Conservation (phyloP, 192 early-diverging fungal species). For the Haplosporangium gracile region DNA sequence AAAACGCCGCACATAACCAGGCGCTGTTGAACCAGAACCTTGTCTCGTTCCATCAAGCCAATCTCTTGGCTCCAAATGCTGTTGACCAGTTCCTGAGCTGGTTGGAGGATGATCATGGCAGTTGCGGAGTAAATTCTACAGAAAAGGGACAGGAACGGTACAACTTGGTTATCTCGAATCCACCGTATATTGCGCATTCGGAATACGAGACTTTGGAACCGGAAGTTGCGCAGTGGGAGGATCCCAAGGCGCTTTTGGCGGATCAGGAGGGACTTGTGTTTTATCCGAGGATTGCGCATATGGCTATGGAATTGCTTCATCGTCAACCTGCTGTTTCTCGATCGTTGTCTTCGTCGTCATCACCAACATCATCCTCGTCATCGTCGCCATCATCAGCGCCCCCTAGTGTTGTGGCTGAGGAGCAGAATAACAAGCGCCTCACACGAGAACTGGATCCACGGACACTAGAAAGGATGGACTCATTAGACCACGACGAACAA, state of each 20-base stretch:
- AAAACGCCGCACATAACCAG: conserved; percentile 61
- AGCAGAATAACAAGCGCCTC: background rate
- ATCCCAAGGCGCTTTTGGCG: conserved; percentile 78
- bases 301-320: conserved; percentile 55
- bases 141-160: conserved; percentile 35
- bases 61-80: conserved; percentile 54
- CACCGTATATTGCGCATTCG: conserved; percentile 84
- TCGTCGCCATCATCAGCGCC: background rate
- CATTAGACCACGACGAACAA: background rate
- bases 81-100: conserved; percentile 27
- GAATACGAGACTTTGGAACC: conserved; percentile 79
- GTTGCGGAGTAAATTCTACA: background rate
- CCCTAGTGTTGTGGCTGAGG: background rate
- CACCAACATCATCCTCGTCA: background rate
- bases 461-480: background rate
- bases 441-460: background rate
- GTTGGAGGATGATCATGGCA: background rate
- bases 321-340: background rate
- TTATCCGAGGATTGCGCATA: conserved; percentile 66
- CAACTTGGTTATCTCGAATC: conserved; percentile 90
- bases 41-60: conserved; percentile 63
- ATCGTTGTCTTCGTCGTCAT: background rate
- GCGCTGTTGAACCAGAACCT: conserved; percentile 26
- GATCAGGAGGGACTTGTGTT: conserved; percentile 71
- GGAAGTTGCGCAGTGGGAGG: conserved; percentile 91